Evolutionary conservation across 2,329 filamentous ascomycete species (phyloP).

Genomic region (Colletotrichum gigasporum): DNA sequence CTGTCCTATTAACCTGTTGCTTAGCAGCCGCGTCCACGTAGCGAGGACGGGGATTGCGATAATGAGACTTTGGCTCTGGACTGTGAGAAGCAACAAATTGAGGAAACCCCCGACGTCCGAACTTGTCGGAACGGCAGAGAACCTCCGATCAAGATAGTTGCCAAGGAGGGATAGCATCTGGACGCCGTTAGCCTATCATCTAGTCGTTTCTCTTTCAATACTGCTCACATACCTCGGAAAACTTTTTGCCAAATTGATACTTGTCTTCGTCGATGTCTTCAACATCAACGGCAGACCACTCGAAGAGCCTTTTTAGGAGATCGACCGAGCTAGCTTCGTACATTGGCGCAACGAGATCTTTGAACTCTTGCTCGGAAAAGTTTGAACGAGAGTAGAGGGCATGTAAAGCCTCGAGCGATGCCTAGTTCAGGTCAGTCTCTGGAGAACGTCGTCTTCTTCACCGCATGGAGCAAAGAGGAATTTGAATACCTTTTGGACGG

Average conservation of each 20-base stretch:
- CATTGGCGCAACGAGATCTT: constrained; percentile 80
- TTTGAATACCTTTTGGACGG: constrained; percentile 73
- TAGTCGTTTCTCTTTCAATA: neutral
- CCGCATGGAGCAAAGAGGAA: neutral
- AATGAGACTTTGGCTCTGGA: constrained; percentile 86
- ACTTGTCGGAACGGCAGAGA: constrained; percentile 69
- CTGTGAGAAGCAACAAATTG: constrained; percentile 79
- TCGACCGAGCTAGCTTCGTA: constrained; percentile 77
- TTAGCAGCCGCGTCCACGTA: constrained; percentile 86
- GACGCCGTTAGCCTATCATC: neutral
- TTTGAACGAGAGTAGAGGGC: constrained; percentile 80
- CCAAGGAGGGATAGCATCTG: constrained; percentile 88
- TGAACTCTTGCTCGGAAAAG: constrained; percentile 81
- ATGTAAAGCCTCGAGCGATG: constrained; percentile 84
- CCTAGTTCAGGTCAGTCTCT: constrained; percentile 56
- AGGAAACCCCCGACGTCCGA: constrained; percentile 79
- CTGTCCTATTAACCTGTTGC: constrained; percentile 72
- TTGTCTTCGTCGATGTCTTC: constrained; percentile 90
- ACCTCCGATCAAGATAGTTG: constrained; percentile 83
- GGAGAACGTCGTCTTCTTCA: neutral
- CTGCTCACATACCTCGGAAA: constrained; percentile 77
- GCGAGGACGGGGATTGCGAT: constrained; percentile 94
- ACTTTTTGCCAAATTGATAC: constrained; percentile 91
- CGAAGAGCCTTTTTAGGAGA: constrained; percentile 77
- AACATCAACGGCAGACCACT: constrained; percentile 82